Percentiles rank a stretch among this genome's conserved stretches.
These are phyloP conservation scores for Clonostachys byssicola DNA, from an alignment of 2,329 filamentous ascomycete genomes.

Conservation along the genomic window DNA sequence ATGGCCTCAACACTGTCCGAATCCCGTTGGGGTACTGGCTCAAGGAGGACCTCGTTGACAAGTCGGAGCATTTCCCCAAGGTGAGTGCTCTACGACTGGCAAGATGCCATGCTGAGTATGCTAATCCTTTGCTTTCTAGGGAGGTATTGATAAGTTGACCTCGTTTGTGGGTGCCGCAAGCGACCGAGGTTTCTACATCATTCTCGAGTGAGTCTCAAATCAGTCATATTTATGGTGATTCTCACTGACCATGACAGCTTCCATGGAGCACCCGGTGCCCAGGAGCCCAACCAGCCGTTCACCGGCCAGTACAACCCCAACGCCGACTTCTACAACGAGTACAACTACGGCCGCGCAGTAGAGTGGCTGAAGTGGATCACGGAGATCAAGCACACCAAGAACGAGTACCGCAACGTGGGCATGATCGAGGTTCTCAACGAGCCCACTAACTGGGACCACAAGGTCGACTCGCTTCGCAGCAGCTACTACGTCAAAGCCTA, in stretches of 20 bases:
- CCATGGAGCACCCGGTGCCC: constrained; percentile 46
- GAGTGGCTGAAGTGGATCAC: constrained; percentile 54
- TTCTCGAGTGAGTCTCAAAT: constrained; percentile 29
- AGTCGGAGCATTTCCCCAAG: constrained; percentile 44
- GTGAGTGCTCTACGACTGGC: constrained; percentile 1
- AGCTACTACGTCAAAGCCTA: constrained; percentile 1
- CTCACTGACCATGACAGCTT: constrained; percentile 12
- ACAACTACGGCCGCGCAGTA: constrained; percentile 51
- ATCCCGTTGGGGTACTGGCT: constrained; percentile 55
- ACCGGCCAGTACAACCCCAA: constrained; percentile 28
- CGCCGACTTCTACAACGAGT: constrained; percentile 48
- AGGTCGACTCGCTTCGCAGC: neutral
- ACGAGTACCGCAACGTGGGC: constrained; percentile 48
- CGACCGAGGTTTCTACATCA: constrained; percentile 45
- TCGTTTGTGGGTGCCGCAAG: constrained; percentile 41
- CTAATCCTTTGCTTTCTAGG: constrained; percentile 7
- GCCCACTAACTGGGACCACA: constrained; percentile 34
- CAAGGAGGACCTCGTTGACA: constrained; percentile 41
- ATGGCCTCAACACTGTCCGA: constrained; percentile 47
- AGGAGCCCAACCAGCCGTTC: constrained; percentile 37
- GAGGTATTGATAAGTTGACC: constrained; percentile 40
- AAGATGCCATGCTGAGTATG: neutral
- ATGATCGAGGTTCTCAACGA: constrained; percentile 58
- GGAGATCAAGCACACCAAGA: constrained; percentile 40
- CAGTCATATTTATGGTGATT: neutral